Conservation (phyloP, 768 basidiomycete species). For the Calocera viscosa region DNA sequence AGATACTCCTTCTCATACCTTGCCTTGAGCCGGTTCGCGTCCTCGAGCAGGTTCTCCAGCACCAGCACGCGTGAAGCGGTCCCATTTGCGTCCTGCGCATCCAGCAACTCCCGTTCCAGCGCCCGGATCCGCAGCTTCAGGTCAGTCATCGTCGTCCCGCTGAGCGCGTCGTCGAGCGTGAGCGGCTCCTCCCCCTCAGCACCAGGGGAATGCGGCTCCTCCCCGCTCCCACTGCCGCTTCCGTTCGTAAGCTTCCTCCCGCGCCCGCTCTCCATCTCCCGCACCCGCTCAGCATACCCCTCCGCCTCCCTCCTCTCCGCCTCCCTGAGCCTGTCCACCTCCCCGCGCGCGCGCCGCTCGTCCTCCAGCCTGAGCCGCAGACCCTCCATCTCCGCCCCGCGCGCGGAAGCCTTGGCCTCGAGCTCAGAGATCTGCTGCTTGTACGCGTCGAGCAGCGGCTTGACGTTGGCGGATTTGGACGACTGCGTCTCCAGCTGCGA, state of each 20-base stretch:
- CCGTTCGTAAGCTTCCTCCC: constrained; percentile 26
- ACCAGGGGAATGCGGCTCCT: constrained; percentile 17
- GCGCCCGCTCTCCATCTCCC: constrained; percentile 66
- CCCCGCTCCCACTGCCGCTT: constrained; percentile 23
- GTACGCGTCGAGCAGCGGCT: constrained; percentile 84
- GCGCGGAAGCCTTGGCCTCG: constrained; percentile 54
- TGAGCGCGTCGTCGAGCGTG: constrained; percentile 65
- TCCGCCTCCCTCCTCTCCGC: constrained; percentile 58
- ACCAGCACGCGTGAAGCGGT: constrained; percentile 68
- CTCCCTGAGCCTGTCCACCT: constrained; percentile 23
- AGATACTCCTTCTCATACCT: constrained; percentile 84
- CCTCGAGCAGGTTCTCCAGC: constrained; percentile 82
- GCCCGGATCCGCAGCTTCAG: constrained; percentile 77
- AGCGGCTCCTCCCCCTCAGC: constrained; percentile 32
- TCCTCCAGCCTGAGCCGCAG: constrained; percentile 55
- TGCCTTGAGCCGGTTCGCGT: constrained; percentile 79
- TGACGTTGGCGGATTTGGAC: constrained; percentile 71
- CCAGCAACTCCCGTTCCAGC: constrained; percentile 67
- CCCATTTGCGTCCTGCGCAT: constrained; percentile 57
- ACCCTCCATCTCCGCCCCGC: constrained; percentile 57
- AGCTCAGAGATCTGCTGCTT: constrained; percentile 73
- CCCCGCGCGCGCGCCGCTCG: constrained; percentile 13
- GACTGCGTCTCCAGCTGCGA: constrained; percentile 87
- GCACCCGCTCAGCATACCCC: constrained; percentile 57
- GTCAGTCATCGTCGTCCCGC: constrained; percentile 81